phyloP scores from a whole-genome alignment of 345 rosid species.

The Brassica nigra region DNA sequence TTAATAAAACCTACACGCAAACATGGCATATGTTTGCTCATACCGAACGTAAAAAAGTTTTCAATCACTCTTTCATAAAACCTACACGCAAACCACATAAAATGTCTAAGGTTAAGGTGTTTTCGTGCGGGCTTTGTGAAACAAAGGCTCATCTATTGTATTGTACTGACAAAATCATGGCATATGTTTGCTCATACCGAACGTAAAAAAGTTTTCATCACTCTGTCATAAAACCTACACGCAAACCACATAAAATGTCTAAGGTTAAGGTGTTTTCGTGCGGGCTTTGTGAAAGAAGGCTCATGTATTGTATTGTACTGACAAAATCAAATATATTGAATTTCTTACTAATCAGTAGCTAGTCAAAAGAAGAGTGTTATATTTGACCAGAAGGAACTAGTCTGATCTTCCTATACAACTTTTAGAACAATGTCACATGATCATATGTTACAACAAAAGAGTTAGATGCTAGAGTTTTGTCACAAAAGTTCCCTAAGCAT shows the following conservation, averaged over 20 bases:
- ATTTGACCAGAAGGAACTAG: background rate
- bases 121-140: no score
- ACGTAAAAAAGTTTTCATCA: no score
- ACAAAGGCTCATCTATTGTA: no score
- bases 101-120: no score
- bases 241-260: background rate
- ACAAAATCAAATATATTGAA: background rate
- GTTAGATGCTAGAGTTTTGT: background rate
- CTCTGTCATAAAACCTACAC: background rate
- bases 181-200: no score
- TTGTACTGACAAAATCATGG: no score
- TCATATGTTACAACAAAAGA: constrained; percentile 1
- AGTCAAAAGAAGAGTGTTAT: background rate
- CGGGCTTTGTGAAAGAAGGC: background rate
- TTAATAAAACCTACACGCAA: background rate
- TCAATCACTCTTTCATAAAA: background rate
- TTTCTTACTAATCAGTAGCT: background rate
- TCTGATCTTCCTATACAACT: background rate
- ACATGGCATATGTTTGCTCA: no score
- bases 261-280: background rate
- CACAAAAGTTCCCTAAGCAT: constrained; percentile 8
- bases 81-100: background rate
- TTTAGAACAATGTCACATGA: background rate
- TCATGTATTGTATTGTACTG: background rate
- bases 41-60: no score